Evolutionary conservation across 2,329 filamentous ascomycete genomes (phyloP).

Genomic region (Lecanoromycetidae sp.): DNA sequence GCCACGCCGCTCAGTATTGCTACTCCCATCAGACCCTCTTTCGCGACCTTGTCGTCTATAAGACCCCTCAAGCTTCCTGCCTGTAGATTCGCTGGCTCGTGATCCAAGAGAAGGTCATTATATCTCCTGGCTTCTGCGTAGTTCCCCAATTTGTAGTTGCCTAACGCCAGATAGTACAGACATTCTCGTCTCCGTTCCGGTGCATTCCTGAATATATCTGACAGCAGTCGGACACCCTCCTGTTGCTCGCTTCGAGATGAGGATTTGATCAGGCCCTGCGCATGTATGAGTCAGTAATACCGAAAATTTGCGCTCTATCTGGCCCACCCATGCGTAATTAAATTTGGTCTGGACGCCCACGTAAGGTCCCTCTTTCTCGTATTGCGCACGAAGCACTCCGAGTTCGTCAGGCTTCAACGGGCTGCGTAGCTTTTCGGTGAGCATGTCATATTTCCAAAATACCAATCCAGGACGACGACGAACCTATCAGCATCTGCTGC

Average conservation of each 20-base stretch:
- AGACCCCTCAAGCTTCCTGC: conserved; percentile 72
- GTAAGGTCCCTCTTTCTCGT: conserved; percentile 94
- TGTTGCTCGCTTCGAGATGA: conserved; percentile 74
- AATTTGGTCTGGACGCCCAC: conserved; percentile 97
- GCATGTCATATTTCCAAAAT: neutral
- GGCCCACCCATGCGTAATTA: conserved; percentile 91
- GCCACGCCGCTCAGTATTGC: conserved; percentile 90
- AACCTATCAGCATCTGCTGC: conserved; percentile 95
- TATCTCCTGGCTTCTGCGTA: conserved; percentile 90
- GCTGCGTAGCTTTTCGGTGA: conserved; percentile 34
- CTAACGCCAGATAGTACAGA: conserved; percentile 92
- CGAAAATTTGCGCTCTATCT: conserved; percentile 10
- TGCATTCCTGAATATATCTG: conserved; percentile 89
- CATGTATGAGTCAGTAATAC: neutral
- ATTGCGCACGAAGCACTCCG: conserved; percentile 82
- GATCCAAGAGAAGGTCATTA: conserved; percentile 82
- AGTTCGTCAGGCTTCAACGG: conserved; percentile 86
- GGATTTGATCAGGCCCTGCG: conserved; percentile 88
- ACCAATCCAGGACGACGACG: neutral
- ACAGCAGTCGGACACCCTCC: conserved; percentile 82
- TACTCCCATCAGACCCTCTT: conserved; percentile 84
- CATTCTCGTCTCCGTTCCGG: conserved; percentile 93
- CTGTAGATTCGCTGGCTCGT: conserved; percentile 85
- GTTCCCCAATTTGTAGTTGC: conserved; percentile 97
- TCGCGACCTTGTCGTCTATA: conserved; percentile 93